Percentiles rank a stretch among this genome's conserved stretches.
Conservation (phyloP, 2,329 filamentous ascomycete genomes). For the Fusarium acutatum region DNA sequence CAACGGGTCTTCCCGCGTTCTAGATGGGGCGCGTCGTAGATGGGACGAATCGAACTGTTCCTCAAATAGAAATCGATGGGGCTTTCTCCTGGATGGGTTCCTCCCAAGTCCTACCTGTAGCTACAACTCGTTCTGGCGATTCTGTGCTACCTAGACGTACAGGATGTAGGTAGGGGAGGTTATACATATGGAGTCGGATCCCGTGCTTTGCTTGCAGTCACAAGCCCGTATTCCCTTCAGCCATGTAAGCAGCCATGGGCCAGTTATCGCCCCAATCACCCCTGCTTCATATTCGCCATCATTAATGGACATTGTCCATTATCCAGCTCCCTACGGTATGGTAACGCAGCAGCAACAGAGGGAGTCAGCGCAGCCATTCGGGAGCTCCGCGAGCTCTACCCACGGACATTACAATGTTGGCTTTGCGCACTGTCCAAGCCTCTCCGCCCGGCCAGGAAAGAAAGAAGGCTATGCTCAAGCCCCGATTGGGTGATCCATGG, state of each 20-base stretch:
- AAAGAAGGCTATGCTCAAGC: neutral
- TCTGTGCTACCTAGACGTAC: neutral
- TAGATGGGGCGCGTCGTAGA: neutral
- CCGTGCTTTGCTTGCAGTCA: conserved; percentile 1
- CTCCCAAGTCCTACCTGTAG: neutral
- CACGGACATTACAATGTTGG: neutral
- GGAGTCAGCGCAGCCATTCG: conserved; percentile 21
- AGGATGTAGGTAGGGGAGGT: conserved; percentile 5
- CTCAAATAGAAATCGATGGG: neutral
- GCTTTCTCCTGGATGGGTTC: neutral
- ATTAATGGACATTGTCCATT: neutral
- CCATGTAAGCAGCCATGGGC: conserved; percentile 13
- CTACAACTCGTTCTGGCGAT: neutral
- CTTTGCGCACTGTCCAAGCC: conserved; percentile 4
- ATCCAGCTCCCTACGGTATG: neutral
- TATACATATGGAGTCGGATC: conserved; percentile 9
- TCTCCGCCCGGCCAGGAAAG: neutral
- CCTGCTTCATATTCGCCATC: neutral
- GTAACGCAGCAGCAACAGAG: conserved; percentile 13
- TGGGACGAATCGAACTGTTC: conserved; percentile 1
- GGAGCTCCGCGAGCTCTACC: conserved; percentile 19
- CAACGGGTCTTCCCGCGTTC: conserved; percentile 19
- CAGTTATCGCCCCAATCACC: neutral
- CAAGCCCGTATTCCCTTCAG: conserved; percentile 1
- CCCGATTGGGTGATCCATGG: neutral